These are phyloP conservation scores for Boletus chippewaensis DNA, from an alignment of 1,284 basidiomycete species.

Conservation along the genomic window DNA sequence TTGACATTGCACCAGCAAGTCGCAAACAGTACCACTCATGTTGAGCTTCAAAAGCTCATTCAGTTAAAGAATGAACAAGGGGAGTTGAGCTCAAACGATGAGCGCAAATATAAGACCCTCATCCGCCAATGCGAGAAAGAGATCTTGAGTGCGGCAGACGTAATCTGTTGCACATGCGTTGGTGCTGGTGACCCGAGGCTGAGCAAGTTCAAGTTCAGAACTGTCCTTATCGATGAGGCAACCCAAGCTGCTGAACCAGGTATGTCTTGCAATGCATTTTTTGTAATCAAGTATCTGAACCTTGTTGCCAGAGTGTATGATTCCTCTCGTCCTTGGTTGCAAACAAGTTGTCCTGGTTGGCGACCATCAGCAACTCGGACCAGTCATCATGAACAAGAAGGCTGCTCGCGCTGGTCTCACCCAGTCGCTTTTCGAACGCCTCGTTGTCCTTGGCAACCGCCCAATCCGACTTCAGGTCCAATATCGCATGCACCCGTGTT, in stretches of 20 bases:
- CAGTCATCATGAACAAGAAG: constrained; percentile 99
- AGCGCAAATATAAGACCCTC: constrained; percentile 95
- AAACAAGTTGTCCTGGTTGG: constrained; percentile 99
- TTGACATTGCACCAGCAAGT: constrained; percentile 97
- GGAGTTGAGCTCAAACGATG: constrained; percentile 93
- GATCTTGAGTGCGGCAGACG: constrained; percentile 91
- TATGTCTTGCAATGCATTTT: constrained; percentile 36
- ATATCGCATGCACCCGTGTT: constrained; percentile 99
- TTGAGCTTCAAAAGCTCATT: constrained; percentile 95
- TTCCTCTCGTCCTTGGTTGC: constrained; percentile 95
- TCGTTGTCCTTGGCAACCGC: constrained; percentile 91
- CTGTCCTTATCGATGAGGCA: constrained; percentile 97
- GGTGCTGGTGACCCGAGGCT: constrained; percentile 95
- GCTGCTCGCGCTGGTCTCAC: constrained; percentile 95
- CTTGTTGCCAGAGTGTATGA: constrained; percentile 83
- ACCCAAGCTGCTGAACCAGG: constrained; percentile 98
- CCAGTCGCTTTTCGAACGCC: constrained; percentile 95
- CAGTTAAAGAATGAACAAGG: constrained; percentile 97
- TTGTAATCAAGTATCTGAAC: constrained; percentile 6
- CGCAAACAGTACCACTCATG: constrained; percentile 89
- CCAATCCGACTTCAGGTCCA: constrained; percentile 99
- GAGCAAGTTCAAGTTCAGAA: constrained; percentile 96
- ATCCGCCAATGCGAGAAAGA: constrained; percentile 96
- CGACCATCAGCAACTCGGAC: constrained; percentile 96
- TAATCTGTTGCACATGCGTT: constrained; percentile 98